Percentiles rank a stretch among this genome's conserved stretches.
These are phyloP conservation scores for Diplodia sapinea DNA, from an alignment of 2,329 filamentous ascomycete species.

Conservation along the genomic window DNA sequence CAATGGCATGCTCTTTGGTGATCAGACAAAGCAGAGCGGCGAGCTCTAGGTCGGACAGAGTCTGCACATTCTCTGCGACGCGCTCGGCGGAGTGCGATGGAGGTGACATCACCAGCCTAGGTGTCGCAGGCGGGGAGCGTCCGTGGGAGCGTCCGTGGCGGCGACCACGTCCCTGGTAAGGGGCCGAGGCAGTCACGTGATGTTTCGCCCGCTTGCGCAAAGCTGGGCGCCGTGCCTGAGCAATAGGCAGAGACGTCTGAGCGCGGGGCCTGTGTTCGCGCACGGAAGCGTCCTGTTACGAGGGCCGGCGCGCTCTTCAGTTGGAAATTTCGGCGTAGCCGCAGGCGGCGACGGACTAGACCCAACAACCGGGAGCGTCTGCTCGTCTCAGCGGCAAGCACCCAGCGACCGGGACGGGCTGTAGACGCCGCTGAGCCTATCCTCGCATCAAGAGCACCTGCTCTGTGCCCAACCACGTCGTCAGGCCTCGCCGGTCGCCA, in stretches of 20 bases:
- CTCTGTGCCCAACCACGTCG: neutral
- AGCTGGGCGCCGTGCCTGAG: no score
- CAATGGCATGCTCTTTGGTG: constrained; percentile 83
- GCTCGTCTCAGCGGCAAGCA: neutral
- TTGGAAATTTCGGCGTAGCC: neutral
- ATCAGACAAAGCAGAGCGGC: constrained; percentile 82
- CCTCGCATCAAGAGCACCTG: constrained; percentile 6
- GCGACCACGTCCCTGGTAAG: neutral
- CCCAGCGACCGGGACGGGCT: neutral
- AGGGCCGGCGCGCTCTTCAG: no score
- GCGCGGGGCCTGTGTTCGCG: no score
- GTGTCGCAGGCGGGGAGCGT: neutral
- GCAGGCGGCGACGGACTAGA: constrained; percentile 8
- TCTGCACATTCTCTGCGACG: constrained; percentile 69
- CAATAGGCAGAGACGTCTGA: no score
- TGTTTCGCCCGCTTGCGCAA: no score
- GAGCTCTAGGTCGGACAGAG: constrained; percentile 85
- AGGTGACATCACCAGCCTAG: constrained; percentile 17
- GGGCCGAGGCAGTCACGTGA: no score
- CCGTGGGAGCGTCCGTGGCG: constrained; percentile 8
- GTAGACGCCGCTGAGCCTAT: neutral
- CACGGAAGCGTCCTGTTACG: no score
- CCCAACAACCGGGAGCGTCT: constrained; percentile 20
- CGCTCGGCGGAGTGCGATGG: constrained; percentile 7
- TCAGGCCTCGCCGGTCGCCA: constrained; percentile 14